These are phyloP conservation scores for Colletotrichum sp. DNA, from an alignment of 2,329 filamentous ascomycete genomes.

Conservation along the genomic window DNA sequence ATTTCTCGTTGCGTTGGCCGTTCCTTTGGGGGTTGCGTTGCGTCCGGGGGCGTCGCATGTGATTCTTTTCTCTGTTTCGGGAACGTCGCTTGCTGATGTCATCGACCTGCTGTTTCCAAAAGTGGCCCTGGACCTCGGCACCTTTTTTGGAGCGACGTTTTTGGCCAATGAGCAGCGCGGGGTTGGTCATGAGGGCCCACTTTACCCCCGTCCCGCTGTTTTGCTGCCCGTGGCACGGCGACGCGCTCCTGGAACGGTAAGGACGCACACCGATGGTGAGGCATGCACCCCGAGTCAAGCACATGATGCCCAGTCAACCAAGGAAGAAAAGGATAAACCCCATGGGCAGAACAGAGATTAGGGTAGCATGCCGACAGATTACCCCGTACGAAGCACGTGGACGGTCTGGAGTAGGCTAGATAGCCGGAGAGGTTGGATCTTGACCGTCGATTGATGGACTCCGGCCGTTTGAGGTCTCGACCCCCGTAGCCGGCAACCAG, in stretches of 20 bases:
- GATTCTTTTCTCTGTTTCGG: slow-evolving; percentile 13
- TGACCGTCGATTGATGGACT: background rate
- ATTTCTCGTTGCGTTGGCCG: background rate
- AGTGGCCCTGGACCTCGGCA: slow-evolving; percentile 13
- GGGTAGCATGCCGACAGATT: background rate
- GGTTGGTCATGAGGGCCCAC: slow-evolving; percentile 3
- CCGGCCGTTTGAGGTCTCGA: background rate
- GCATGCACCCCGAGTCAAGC: background rate
- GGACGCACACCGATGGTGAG: background rate
- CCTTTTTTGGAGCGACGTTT: background rate
- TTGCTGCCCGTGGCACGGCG: background rate
- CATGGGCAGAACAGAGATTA: background rate
- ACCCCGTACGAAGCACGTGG: background rate
- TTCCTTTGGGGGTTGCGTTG: background rate
- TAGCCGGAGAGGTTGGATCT: background rate
- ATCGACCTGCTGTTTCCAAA: slow-evolving; percentile 11
- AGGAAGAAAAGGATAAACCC: background rate
- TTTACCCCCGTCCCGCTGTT: background rate
- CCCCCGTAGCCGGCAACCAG: background rate
- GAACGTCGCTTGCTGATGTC: slow-evolving; percentile 13
- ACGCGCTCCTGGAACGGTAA: background rate
- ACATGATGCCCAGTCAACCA: background rate
- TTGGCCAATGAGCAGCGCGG: background rate
- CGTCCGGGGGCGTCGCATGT: slow-evolving; percentile 7
- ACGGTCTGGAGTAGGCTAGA: background rate